These are phyloP conservation scores for Xerocomellus chrysenteron DNA, from an alignment of 768 basidiomycete species.

Conservation along the genomic window DNA sequence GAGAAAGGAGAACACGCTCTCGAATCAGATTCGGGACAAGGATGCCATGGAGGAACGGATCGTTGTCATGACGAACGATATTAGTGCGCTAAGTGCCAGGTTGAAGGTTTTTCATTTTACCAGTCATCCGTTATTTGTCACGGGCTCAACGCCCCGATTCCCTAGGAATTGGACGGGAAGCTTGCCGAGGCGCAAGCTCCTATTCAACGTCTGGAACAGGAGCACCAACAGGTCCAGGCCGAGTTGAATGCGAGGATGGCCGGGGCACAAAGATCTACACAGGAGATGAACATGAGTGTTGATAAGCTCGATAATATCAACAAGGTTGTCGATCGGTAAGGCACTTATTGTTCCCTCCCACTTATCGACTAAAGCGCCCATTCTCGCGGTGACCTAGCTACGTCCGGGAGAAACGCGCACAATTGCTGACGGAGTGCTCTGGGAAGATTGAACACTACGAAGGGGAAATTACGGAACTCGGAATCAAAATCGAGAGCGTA, in stretches of 20 bases:
- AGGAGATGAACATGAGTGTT: slow-evolving; percentile 63
- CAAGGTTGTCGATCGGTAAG: slow-evolving; percentile 64
- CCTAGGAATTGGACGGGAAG: slow-evolving; percentile 61
- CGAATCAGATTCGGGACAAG: slow-evolving; percentile 59
- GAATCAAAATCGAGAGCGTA: slow-evolving; percentile 39
- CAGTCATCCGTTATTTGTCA: background rate
- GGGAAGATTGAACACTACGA: slow-evolving; percentile 51
- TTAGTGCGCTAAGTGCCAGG: slow-evolving; percentile 41
- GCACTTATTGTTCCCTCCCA: background rate
- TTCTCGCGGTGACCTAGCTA: slow-evolving; percentile 50
- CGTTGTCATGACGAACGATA: slow-evolving; percentile 57
- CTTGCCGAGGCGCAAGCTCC: slow-evolving; percentile 63
- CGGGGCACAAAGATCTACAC: slow-evolving; percentile 53
- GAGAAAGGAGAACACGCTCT: slow-evolving; percentile 56
- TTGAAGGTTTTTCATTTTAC: slow-evolving; percentile 45
- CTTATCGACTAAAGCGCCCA: background rate
- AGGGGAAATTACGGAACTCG: slow-evolving; percentile 43
- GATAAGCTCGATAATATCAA: slow-evolving; percentile 63
- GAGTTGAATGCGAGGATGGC: slow-evolving; percentile 49
- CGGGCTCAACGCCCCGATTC: background rate
- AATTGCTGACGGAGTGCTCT: slow-evolving; percentile 58
- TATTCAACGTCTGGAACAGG: slow-evolving; percentile 59
- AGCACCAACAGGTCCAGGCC: slow-evolving; percentile 48
- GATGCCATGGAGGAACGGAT: slow-evolving; percentile 55
- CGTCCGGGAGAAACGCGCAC: slow-evolving; percentile 62